Evolutionary conservation across 306 rosid genomes (phyloP), one percentile per base, ranked within the genome.

Genomic region (Herpetospermum pedunculosum): DNA sequence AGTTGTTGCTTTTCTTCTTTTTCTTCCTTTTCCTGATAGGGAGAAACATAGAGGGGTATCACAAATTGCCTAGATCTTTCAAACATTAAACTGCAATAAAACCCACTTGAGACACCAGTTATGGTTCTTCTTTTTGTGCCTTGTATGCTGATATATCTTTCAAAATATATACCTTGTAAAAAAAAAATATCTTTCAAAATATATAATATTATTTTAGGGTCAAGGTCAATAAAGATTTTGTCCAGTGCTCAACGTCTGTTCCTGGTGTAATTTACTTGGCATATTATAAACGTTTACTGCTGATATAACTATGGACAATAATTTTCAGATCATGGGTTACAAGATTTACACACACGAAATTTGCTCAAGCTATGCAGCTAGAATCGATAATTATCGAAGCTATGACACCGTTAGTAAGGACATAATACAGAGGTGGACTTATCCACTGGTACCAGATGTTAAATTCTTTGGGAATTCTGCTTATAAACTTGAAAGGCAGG

Each of bases 351-450:
- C 89, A 55, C 90, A 95, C 75, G 99, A 95, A 87, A 92, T 92
- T 81, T 88, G 81, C 88, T 88, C 96, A 48, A 85, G 87, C 79
- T 95, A 92, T 84, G 99, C 97, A 50, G 96, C 97, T 75, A 89
- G 97, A 85, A 83, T 95, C 54, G 99, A 95, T 71, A 95, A 95
- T 86, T 92, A 91, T 82, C 85, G 96, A 82, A 92, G 99, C 82
- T 95, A 95, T 79, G 97, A 82, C 83, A 84, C 97, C 32, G 84
- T 95, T 68, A 95, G 97, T 85, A 91, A 86, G 83, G 99, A 95
- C 85, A 89, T 95, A 80, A 95, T 95, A 78, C 99, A 91, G 77
- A 85, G 99, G 75, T 95, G 99, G 99, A 89, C 99, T 18, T 95
- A 89, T 82, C 99, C 99, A 57, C 79, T 91, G 68, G 99, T 91